A percentile compares a stretch with the other conserved stretches of the same genome.
Evolutionary conservation across 139 green algal genomes (phyloP).

Genomic region (Eudorina sp.): DNA sequence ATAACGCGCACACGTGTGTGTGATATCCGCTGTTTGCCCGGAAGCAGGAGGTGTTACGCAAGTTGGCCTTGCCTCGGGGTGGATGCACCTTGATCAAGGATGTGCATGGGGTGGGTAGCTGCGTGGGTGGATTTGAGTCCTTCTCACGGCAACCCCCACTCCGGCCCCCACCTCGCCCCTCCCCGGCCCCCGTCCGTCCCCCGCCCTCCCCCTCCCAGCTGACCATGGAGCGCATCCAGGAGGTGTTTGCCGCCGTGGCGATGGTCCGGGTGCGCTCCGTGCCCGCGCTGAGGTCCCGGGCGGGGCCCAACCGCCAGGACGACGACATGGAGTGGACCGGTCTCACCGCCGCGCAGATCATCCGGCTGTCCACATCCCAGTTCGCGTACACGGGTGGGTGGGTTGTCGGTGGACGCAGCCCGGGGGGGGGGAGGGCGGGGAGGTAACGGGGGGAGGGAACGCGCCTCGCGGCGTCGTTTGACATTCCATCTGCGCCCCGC

Average conservation of each 20-base stretch:
- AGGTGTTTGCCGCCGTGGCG: conserved; percentile 48
- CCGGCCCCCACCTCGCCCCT: neutral
- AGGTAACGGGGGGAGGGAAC: too few relatives aligned
- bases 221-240: conserved; percentile 43
- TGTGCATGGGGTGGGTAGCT: too few relatives aligned
- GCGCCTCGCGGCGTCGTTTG: too few relatives aligned
- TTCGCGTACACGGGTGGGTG: conserved; percentile 47
- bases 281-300: neutral
- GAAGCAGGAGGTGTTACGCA: too few relatives aligned
- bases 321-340: conserved; percentile 50
- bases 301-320: neutral
- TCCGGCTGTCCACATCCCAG: conserved; percentile 43
- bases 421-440: neutral
- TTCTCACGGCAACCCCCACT: too few relatives aligned
- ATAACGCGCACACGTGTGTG: too few relatives aligned
- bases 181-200: neutral
- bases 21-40: too few relatives aligned
- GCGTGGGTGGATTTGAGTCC: too few relatives aligned
- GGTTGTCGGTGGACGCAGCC: neutral
- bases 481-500: too few relatives aligned
- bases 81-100: too few relatives aligned
- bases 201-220: conserved; percentile 3
- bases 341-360: conserved; percentile 48
- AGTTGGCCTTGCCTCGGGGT: too few relatives aligned
- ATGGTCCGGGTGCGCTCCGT: conserved; percentile 2